Conservation (phyloP, 352 stramenopile genomes). For the Phytophthora pluvialis region DNA sequence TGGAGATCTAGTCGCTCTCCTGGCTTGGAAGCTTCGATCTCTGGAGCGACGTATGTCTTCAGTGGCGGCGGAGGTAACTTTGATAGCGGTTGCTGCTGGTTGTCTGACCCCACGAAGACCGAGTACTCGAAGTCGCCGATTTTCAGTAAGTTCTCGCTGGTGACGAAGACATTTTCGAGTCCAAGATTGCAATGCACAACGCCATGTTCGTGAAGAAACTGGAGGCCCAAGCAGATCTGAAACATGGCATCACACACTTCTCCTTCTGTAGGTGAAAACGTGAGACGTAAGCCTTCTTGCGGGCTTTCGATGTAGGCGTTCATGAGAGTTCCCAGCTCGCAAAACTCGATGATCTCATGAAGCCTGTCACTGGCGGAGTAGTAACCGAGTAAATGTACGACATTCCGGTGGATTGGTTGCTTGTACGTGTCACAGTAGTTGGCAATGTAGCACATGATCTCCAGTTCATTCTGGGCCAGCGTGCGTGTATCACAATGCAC, state of each 20-base stretch:
- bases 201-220: conserved; percentile 64
- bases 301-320: conserved; percentile 57
- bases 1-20: conserved; percentile 48
- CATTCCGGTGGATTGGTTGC: conserved; percentile 50
- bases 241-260: conserved; percentile 64
- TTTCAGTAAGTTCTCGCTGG: conserved; percentile 60
- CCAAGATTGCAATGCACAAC: conserved; percentile 72
- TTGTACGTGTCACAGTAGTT: conserved; percentile 49
- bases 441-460: conserved; percentile 65
- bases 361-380: conserved; percentile 54
- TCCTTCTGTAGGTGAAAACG: conserved; percentile 40
- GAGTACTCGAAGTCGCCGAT: conserved; percentile 73
- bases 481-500: conserved; percentile 47
- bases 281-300: conserved; percentile 48
- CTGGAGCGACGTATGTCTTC: conserved; percentile 59
- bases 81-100: conserved; percentile 32
- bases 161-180: conserved; percentile 83
- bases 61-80: conserved; percentile 39
- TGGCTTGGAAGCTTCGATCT: conserved; percentile 42
- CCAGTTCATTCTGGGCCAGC: conserved; percentile 58
- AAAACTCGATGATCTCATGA: conserved; percentile 71
- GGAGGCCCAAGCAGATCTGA: conserved; percentile 86
- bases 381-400: conserved; percentile 62
- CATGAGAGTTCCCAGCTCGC: conserved; percentile 61
- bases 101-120: conserved; percentile 64